A percentile compares a stretch with the other conserved stretches of the same genome.
Conservation (phyloP, 768 basidiomycete species). For the Xerocomellus dryophilus region DNA sequence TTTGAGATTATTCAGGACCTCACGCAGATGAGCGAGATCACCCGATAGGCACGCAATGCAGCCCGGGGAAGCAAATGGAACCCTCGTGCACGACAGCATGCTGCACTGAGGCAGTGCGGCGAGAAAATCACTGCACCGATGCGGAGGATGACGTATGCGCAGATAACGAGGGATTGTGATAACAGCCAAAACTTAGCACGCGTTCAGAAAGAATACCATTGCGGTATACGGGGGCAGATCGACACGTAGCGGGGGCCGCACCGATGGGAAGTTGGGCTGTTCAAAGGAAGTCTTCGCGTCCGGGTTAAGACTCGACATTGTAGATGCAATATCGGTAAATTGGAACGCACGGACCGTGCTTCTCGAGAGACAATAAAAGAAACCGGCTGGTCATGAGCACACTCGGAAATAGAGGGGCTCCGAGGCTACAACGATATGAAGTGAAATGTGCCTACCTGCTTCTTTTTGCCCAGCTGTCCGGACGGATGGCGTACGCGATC, state of each 20-base stretch:
- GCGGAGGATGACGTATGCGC: slow-evolving; percentile 17
- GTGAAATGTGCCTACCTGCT: neutral
- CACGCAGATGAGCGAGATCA: slow-evolving; percentile 4
- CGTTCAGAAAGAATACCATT: neutral
- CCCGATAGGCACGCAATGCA: slow-evolving; percentile 14
- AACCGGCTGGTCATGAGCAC: neutral
- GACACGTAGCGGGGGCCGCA: neutral
- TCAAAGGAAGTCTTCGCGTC: neutral
- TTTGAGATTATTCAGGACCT: neutral
- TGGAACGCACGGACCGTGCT: slow-evolving; percentile 1
- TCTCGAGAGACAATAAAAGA: slow-evolving; percentile 4
- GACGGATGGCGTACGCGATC: neutral
- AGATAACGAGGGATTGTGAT: slow-evolving; percentile 14
- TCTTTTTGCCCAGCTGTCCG: slow-evolving; percentile 7
- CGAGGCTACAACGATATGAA: slow-evolving; percentile 15
- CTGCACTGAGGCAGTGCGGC: slow-evolving; percentile 12
- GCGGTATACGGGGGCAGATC: neutral
- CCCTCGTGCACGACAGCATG: slow-evolving; percentile 21
- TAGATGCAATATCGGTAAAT: neutral
- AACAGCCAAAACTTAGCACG: slow-evolving; percentile 8
- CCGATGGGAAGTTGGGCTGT: neutral
- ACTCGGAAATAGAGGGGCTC: slow-evolving; percentile 22
- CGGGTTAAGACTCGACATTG: neutral
- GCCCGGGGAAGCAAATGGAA: slow-evolving; percentile 20
- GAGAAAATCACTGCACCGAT: slow-evolving; percentile 19